Base-by-base conservation (phyloP, 345 rosid species). In the Hypericum perforatum region DNA sequence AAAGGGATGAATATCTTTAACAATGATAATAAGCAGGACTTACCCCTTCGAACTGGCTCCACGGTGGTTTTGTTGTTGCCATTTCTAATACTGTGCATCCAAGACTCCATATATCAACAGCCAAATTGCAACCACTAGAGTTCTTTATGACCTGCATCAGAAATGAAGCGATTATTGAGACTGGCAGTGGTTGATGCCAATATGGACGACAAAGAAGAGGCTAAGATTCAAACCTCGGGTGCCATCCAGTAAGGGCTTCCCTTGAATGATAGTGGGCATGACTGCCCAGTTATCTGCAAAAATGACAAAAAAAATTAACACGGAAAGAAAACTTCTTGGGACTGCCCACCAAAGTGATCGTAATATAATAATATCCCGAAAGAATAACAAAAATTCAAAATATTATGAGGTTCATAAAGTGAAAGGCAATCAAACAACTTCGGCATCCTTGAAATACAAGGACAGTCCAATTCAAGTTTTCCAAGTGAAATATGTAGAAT, bases 211-310 rank as follows among this genome's bases (percentile, higher is more conserved):
- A 46, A 46, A 65, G 11, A 37, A 42, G 51, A 41, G 13, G 60
- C 52, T 40, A 65, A 37, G 41, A 16, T 16, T 11, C 68, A 15
- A n/a, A 84, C 94, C 86, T 84, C 94, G 15, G 94, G 94, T 53
- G 94, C 94, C 88, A 84, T 74, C 94, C 94, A 84, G 63, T 79
- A 81, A 29, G 94, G 94, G 67, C 94, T 84, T 56, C 94, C 94
- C 67, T 79, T 84, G 72, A 84, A 77, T 36, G 94, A 84, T 45
- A 84, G 70, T 5, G 85, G 84, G 57, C 85, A 81, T 8, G 94
- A 79, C 60, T 84, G 94, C 55, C 94, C 94, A 2, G 83, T 71
- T 61, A 84, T 84, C 94, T 84, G 74, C 61, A 75, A 55, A 52
- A 10, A 15, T 12, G 10, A 49, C 12, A 8, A 38, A 42, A 53